Evolutionary conservation across 768 basidiomycete species (phyloP).

Genomic region (Mycena floridula): DNA sequence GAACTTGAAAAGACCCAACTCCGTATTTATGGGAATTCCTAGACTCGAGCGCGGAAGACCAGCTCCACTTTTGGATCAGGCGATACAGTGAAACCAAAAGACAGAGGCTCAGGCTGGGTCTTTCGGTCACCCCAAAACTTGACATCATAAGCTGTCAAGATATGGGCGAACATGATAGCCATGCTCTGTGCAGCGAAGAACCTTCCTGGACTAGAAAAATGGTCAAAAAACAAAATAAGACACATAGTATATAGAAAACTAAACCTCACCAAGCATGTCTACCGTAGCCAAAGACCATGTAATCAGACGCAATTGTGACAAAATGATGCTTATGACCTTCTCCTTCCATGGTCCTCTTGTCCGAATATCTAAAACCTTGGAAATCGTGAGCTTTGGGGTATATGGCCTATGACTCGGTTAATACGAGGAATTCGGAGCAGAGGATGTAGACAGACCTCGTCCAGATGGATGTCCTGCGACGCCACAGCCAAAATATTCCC

Average conservation of each 20-base stretch:
- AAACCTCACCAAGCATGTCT: conserved; percentile 9
- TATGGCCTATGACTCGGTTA: background rate
- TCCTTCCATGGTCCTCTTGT: background rate
- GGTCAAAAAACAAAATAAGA: too few relatives aligned
- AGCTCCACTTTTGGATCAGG: background rate
- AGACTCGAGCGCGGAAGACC: too few relatives aligned
- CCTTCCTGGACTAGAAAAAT: conserved; percentile 8
- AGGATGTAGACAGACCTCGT: conserved; percentile 6
- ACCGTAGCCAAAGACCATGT: conserved; percentile 10
- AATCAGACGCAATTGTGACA: conserved; percentile 6
- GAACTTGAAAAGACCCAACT: too few relatives aligned
- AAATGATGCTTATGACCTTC: conserved; percentile 8
- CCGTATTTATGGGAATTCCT: too few relatives aligned
- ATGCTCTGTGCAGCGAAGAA: conserved; percentile 23
- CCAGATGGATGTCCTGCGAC: conserved; percentile 4
- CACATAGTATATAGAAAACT: too few relatives aligned
- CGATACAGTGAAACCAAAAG: background rate
- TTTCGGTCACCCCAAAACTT: background rate
- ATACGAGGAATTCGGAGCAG: too few relatives aligned
- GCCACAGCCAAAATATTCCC: conserved; percentile 16
- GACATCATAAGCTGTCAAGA: conserved; percentile 13
- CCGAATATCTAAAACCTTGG: conserved; percentile 6
- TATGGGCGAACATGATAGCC: conserved; percentile 23
- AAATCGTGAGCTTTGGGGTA: conserved; percentile 1
- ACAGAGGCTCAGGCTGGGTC: background rate